Percentiles rank a stretch among this genome's conserved stretches.
Conservation (phyloP, 495 filamentous ascomycete genomes). For the Podospora tetraspora region DNA sequence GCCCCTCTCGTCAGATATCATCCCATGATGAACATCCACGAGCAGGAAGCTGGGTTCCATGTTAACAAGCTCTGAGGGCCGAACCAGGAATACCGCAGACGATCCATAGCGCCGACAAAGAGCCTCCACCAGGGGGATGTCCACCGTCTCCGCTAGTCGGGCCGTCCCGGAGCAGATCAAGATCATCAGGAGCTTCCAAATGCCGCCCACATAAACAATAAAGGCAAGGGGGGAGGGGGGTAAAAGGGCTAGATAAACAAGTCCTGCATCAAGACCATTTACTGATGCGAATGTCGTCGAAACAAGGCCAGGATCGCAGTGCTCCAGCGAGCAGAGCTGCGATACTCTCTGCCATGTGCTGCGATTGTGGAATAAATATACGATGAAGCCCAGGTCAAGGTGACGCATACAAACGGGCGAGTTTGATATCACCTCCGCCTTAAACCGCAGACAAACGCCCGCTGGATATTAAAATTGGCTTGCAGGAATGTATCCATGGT, state of each 20-base stretch:
- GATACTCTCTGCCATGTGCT: background rate
- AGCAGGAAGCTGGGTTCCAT: background rate
- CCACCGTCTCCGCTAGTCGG: too few species aligned
- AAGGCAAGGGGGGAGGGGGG: too few species aligned
- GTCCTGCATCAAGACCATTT: background rate
- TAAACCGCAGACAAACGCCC: background rate
- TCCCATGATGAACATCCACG: background rate
- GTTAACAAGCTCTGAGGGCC: background rate
- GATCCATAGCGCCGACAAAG: background rate
- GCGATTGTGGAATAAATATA: background rate
- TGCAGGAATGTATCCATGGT: too few species aligned
- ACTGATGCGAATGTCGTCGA: too few species aligned
- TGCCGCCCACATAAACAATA: too few species aligned
- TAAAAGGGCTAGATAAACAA: background rate
- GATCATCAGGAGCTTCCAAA: too few species aligned
- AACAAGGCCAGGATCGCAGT: background rate
- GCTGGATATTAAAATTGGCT: too few species aligned
- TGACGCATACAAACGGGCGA: too few species aligned
- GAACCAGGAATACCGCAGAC: background rate
- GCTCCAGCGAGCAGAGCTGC: background rate
- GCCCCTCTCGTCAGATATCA: background rate
- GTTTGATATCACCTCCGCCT: background rate
- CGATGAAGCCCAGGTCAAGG: too few species aligned
- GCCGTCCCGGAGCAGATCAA: too few species aligned
- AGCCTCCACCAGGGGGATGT: background rate